A percentile compares a stretch with the other conserved stretches of the same genome.
Evolutionary conservation across 805 yeast genomes (phyloP).

Genomic region (Clavispora carvajalis): DNA sequence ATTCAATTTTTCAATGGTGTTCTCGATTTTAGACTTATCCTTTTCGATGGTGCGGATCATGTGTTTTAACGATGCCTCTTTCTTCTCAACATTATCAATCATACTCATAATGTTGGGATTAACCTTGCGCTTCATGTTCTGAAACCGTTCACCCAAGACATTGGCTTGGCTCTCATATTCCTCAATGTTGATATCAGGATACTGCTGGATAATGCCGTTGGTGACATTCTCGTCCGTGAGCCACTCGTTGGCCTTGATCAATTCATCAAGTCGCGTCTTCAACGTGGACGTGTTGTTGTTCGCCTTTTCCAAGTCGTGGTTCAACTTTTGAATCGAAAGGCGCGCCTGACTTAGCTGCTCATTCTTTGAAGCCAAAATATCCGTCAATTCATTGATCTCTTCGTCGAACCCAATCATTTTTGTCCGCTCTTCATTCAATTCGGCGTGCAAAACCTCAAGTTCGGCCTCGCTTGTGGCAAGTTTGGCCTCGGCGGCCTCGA

Average conservation of each 20-base stretch:
- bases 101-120: conserved; percentile 83
- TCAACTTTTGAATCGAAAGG: conserved; percentile 47
- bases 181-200: conserved; percentile 57
- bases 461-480: conserved; percentile 21
- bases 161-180: conserved; percentile 56
- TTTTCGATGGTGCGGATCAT: conserved; percentile 85
- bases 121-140: conserved; percentile 73
- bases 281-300: conserved; percentile 32
- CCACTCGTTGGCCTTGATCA: conserved; percentile 66
- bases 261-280: conserved; percentile 35
- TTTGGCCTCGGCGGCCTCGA: conserved; percentile 15
- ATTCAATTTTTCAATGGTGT: conserved; percentile 77
- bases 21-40: conserved; percentile 85
- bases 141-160: conserved; percentile 53
- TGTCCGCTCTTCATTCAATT: conserved; percentile 51
- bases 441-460: conserved; percentile 16
- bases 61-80: conserved; percentile 65
- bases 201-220: conserved; percentile 51
- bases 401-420: conserved; percentile 66
- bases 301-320: conserved; percentile 51
- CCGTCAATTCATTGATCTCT: conserved; percentile 60
- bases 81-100: conserved; percentile 88
- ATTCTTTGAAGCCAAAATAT: conserved; percentile 38
- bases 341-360: conserved; percentile 44
- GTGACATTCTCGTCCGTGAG: conserved; percentile 59